Evolutionary conservation across 805 yeast species (phyloP).

Genomic region (Pichia thaimueangensis): DNA sequence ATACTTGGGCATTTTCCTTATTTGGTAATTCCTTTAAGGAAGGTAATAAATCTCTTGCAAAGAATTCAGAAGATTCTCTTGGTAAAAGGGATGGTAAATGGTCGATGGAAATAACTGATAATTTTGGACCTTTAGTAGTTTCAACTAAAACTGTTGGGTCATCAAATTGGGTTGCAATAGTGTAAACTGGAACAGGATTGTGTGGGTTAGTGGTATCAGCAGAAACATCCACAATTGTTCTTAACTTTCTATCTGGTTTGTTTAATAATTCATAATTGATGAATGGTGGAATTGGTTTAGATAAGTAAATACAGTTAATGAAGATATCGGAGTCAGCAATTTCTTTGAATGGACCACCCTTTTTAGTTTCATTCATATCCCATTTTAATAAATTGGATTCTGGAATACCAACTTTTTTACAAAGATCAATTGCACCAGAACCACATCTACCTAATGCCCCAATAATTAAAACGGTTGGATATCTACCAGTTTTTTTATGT

Average conservation of each 20-base stretch:
- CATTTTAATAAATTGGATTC: slow-evolving; percentile 78
- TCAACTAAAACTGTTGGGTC: slow-evolving; percentile 86
- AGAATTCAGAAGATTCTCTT: slow-evolving; percentile 93
- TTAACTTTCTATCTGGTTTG: slow-evolving; percentile 61
- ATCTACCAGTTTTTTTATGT: slow-evolving; percentile 48
- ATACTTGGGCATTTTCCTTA: slow-evolving; percentile 78
- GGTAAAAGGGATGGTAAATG: slow-evolving; percentile 94
- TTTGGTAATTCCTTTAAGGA: slow-evolving; percentile 78
- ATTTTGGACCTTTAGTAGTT: slow-evolving; percentile 72
- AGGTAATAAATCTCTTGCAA: slow-evolving; percentile 82
- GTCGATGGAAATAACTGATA: slow-evolving; percentile 91
- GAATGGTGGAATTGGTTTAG: slow-evolving; percentile 91
- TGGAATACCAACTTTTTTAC: slow-evolving; percentile 81
- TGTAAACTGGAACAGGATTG: slow-evolving; percentile 94
- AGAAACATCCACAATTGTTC: slow-evolving; percentile 94
- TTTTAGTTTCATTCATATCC: slow-evolving; percentile 96
- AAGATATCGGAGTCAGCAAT: slow-evolving; percentile 84
- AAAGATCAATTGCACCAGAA: slow-evolving; percentile 86
- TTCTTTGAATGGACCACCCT: slow-evolving; percentile 96
- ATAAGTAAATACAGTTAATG: slow-evolving; percentile 92
- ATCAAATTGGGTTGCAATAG: slow-evolving; percentile 81
- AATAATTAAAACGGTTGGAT: slow-evolving; percentile 79
- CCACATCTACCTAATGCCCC: slow-evolving; percentile 99
- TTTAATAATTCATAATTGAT: slow-evolving; percentile 65
- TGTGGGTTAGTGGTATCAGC: slow-evolving; percentile 99